Evolutionary conservation across 371 early-diverging fungal species (phyloP), one percentile per base, ranked within the genome.

Genomic region (Rhizopus sp.): DNA sequence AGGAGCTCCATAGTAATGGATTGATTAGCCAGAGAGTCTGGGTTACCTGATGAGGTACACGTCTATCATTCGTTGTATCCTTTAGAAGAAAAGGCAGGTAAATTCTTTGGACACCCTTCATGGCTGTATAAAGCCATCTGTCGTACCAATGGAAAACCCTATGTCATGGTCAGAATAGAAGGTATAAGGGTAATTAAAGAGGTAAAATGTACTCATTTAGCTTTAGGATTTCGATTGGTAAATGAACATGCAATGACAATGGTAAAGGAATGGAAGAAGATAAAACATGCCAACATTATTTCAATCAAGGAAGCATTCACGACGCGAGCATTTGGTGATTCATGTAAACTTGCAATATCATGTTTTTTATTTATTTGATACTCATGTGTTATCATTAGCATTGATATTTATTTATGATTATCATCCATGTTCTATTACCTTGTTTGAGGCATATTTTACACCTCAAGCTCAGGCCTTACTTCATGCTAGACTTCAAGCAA

Each of bases 251-350:
- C 91, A 0, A 89, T 96, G 79, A 70, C 78, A 29, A 80, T 84
- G n/a, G 78, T 93, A 31, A 93, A 95, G 44, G 73, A 62, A 17
- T 94, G 95, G 94, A 74, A 84, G 30, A 66, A 83, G 52, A 78
- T 96, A n/a, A 73, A 83, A 37, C 92, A 92, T 69, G 84, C 92
- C 16, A 89, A 85, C 59, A 78, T 94, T 54, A 90, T 92, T 6
- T 85, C 85, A 7, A 81, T 95, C 16, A 78, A 85, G 17, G 95
- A 95, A 69, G 96, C 92, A 6, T 95, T 96, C 63, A 93, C 95
- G 0, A 95, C 95, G 8, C 88, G 88, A 34, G 91, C 91, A 5
- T 96, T 96, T 83, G 93, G 93, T 8, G 96, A 96, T 70, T 83
- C 87, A 62, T 95, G 90, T 87, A 71, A 64, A 78, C 7, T 9